These are phyloP conservation scores for Mrakia blollopis DNA, from an alignment of 768 basidiomycete genomes.

Conservation along the genomic window DNA sequence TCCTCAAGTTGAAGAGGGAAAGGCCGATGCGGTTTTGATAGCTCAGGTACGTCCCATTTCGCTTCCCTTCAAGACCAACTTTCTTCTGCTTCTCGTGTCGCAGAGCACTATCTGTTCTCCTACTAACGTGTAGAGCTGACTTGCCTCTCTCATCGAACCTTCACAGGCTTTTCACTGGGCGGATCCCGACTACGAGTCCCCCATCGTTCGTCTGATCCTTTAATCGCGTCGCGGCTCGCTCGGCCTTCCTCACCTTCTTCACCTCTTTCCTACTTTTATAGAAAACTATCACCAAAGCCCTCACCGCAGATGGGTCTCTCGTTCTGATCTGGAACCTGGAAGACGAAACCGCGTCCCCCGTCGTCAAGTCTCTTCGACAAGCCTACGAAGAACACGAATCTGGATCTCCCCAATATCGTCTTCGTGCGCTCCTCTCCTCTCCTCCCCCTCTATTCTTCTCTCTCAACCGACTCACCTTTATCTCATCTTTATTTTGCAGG, in stretches of 20 bases:
- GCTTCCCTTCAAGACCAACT: no score
- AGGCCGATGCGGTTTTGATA: background rate
- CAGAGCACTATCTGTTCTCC: no score
- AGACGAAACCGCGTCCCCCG: background rate
- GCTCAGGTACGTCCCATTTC: background rate
- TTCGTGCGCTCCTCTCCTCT: background rate
- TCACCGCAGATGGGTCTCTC: background rate
- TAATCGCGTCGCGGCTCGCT: background rate
- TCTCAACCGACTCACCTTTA: background rate
- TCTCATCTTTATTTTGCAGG: background rate
- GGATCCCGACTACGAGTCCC: conserved; percentile 3
- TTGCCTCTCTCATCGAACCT: background rate
- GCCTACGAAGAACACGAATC: conserved; percentile 8
- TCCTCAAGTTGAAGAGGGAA: background rate
- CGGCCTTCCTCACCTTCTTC: background rate
- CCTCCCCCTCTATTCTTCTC: background rate
- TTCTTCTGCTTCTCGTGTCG: background rate
- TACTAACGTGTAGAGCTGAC: no score
- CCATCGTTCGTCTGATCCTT: background rate
- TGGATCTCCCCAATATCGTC: conserved; percentile 20
- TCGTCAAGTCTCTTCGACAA: background rate
- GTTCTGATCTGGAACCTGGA: conserved; percentile 24
- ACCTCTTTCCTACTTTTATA: background rate
- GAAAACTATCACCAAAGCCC: background rate
- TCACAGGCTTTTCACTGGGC: conserved; percentile 21